Evolutionary conservation across 345 rosid species (phyloP).

Genomic region (Turritis glabra): DNA sequence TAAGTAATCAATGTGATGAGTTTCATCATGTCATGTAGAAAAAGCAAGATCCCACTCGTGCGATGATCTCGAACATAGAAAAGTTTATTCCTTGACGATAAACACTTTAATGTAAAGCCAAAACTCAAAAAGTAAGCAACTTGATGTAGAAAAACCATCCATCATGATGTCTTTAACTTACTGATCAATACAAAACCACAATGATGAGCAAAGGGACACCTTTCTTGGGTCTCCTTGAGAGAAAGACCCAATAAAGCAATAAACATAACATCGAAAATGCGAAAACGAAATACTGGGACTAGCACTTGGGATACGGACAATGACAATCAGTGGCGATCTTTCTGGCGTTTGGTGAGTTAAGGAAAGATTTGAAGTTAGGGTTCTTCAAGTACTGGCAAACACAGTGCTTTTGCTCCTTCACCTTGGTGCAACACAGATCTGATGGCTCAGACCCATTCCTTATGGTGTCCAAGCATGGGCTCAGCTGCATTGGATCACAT

Average conservation of each 20-base stretch:
- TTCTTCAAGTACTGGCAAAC: slow-evolving; percentile 76
- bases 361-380: slow-evolving; percentile 57
- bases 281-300: slow-evolving; percentile 3
- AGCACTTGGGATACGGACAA: slow-evolving; percentile 80
- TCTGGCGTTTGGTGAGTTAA: slow-evolving; percentile 79
- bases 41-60: neutral
- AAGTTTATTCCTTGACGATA: neutral
- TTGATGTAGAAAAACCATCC: neutral
- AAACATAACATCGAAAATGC: neutral
- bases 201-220: neutral
- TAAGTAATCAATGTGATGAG: neutral
- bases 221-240: neutral
- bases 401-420: slow-evolving; percentile 76
- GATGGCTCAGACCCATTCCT: slow-evolving; percentile 55
- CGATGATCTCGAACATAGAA: neutral
- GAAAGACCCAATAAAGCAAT: no score
- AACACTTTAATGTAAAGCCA: neutral
- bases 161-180: neutral
- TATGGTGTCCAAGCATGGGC: slow-evolving; percentile 69
- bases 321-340: slow-evolving; percentile 70
- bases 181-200: neutral
- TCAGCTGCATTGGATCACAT: slow-evolving; percentile 64
- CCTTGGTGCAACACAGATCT: slow-evolving; percentile 60
- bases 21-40: no score
- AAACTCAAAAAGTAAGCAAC: neutral